Evolutionary conservation across 257 asterid genomes (phyloP), one percentile per base, ranked within the genome.

Genomic region (Solanum stenotomum): DNA sequence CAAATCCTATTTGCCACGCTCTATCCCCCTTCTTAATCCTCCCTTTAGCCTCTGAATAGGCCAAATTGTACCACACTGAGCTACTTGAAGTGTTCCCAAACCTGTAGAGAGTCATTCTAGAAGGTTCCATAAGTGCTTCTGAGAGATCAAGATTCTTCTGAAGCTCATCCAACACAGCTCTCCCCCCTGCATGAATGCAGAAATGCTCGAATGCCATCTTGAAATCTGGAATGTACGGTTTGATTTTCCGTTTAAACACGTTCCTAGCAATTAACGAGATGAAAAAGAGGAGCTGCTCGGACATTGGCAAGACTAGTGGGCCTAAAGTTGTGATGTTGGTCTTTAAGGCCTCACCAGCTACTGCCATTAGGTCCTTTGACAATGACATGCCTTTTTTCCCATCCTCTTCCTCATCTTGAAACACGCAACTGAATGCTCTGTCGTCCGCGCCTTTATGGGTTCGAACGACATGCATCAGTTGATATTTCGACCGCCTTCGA

Each of bases 31-130:
- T 83, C 84, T 88, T 92, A 71, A 95, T 85, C 92, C 88, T 93
- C 12, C 87, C 65, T 46, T 92, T 87, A 3, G 95, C 93, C 76
- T 94, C 98, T 75, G 94, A 70, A 40, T 91, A 95, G 63, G 98
- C 98, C 87, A 94, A 86, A 65, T 95, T 96, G 78, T 93, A 94
- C 98, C 98, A 95, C 63, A 95, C 92, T 83, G 96, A 92, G 77
- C 98, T 95, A 87, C 98, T 95, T 5, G 98, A 95, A 15, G 98
- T 94, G 92, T 95, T 95, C 6, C 98, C 98, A 59, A 95, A 95
- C 79, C 93, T 87, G 87, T 95, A 95, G n/a, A 95, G 87, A 3
- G 96, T 95, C 91, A 87, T 92, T 63, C 98, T 91, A 3, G 98
- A 94, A 2, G 96, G 96, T 86, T 94, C 98, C 98, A 94, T 95